Base-by-base conservation (phyloP, 1,139 yeast species). In the Keqinozyma sinolaborantium region DNA sequence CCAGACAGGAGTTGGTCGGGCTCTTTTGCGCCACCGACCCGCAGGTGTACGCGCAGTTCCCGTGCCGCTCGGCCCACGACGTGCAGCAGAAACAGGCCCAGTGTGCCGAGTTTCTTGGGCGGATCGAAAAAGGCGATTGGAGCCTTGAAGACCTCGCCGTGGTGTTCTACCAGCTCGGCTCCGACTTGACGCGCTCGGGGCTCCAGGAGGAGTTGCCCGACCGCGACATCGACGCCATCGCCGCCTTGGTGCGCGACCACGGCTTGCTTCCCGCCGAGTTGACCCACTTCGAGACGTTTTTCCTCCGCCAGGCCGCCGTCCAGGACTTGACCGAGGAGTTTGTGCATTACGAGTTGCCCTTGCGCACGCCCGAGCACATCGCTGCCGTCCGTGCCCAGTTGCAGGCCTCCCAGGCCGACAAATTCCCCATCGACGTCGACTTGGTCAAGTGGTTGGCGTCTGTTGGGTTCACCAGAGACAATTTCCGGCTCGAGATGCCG, bases 141-240 rank as follows among this genome's bases (percentile, higher is more conserved):
- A 7, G 31, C 2, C 2, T 3, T 8, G 14, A 30, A 2, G 41
- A 38, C 6, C 23, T 28, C 2, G 14, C 31, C 2, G 24, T 11
- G 3, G 23, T 35, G 10, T 8, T 33, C 6, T 32, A 24, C 21
- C 39, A 32, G 23, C 4, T 30, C 7, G 12, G 11, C 2, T 32
- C 24, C 26, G 48, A 44, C 28, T 29, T 44, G 29, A 43, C 48
- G 1, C 15, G 32, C 8, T 30, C 43, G 24, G 46, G 48, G 2
- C 24, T 43, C 6, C 35, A 38, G 21, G 47, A 43, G 25, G 42
- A 42, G 23, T 32, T 47, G 13, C 50, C 50, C 3, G 45, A 40
- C 25, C 30, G 26, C 23, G 25, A 33, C 1, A 23, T 32, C 7
- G 39, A 38, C 9, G 47, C 40, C 13, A 35, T 47, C 5, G 25